Base-by-base conservation (phyloP, 495 filamentous ascomycete genomes). In the Penicillium pancosmium region DNA sequence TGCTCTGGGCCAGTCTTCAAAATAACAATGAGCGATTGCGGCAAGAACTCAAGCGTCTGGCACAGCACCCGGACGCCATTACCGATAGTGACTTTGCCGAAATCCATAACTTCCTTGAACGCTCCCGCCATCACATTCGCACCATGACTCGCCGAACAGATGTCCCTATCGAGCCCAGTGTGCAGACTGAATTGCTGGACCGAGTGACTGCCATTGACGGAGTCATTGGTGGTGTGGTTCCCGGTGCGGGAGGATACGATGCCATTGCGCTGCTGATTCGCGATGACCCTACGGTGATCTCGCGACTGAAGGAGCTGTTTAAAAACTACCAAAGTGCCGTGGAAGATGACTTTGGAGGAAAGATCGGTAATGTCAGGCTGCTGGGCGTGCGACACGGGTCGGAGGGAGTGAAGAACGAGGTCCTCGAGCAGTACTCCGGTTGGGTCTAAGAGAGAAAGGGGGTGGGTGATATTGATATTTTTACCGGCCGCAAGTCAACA, bases 231-330 rank as follows among this genome's bases (percentile, higher is more conserved):
- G 93, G 92, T 9, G 91, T 98, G 3, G 95, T 97, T 0, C 94
- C 94, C 5, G 94, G 94, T 2, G 94, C 94, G 7, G 94, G 94
- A 27, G 94, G 94, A 3, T 97, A 89, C 68, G 94, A 98, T 83
- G 94, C 94, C 5, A 82, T 96, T 59, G 91, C 86, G 6, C 65
- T 98, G 52, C 69, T 98, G 59, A 80, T 95, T 40, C 83, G 80
- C 61, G 91, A 98, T 68, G 85, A 91, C 56, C 80, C 80, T 16
- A 78, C 82, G 31, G 91, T 91, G 15, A 73, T 90, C 54, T 65
- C 66, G n/a, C 74, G 78, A 52, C 68, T 98, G 44, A 80, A 83
- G 54, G 75, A 77, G 27, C 85, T 90, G 25, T 73, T 96, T 60
- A 74, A 68, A 21, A 72, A 70, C 36, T 97, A 91, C 85, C 83